A percentile compares a stretch with the other conserved stretches of the same genome.
phyloP scores from a whole-genome alignment of 179 eudicot species.

The Patellifolia procumbens region DNA sequence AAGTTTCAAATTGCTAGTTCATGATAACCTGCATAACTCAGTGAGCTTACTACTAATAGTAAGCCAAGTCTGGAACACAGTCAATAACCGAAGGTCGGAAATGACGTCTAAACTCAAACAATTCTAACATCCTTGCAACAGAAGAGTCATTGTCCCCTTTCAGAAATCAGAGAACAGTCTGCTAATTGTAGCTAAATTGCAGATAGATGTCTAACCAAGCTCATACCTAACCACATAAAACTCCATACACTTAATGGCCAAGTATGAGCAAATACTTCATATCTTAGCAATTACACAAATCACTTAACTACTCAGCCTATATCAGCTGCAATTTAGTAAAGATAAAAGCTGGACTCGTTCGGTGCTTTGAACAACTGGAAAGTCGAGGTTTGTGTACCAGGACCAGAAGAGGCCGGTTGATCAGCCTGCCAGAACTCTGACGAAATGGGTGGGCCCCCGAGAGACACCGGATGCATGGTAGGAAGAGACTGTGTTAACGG shows the following conservation, averaged over 20 bases:
- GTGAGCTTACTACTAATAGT: too few species aligned
- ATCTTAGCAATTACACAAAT: background rate
- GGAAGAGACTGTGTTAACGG: constrained; percentile 29
- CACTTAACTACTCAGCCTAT: background rate
- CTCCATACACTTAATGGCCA: constrained; percentile 19
- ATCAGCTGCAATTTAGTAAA: constrained; percentile 27
- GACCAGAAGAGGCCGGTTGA: constrained; percentile 30
- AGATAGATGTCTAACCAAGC: background rate
- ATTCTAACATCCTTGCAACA: too few species aligned
- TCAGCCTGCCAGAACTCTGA: constrained; percentile 55
- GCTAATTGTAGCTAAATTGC: background rate
- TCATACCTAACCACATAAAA: constrained; percentile 23
- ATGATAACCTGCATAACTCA: too few species aligned
- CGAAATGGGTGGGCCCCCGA: constrained; percentile 40
- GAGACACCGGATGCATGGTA: constrained; percentile 40
- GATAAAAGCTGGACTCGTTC: constrained; percentile 49
- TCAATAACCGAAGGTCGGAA: too few species aligned
- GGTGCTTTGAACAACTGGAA: constrained; percentile 59
- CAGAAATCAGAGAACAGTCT: too few species aligned
- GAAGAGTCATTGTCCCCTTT: too few species aligned
- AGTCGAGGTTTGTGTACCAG: constrained; percentile 24
- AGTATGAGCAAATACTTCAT: constrained; percentile 2
- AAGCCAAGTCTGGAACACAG: too few species aligned
- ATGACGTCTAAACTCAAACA: too few species aligned
- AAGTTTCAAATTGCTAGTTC: too few species aligned